Percentiles rank a stretch among this genome's conserved stretches.
Evolutionary conservation across 1,284 basidiomycete genomes (phyloP).

Genomic region (Tilletia walkeri): DNA sequence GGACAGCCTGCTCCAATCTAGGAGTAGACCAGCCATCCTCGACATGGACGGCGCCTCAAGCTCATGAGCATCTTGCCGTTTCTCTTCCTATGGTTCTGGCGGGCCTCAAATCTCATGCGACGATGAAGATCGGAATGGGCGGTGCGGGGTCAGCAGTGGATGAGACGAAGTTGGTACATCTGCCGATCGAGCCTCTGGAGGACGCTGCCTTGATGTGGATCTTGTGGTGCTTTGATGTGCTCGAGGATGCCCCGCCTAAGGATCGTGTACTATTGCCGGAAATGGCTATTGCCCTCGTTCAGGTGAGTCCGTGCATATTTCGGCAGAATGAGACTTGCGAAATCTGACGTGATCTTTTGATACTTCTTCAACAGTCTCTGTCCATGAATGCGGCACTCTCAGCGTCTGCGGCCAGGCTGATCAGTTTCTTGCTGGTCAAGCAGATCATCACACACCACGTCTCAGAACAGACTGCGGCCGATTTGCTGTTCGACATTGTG

Average conservation of each 20-base stretch:
- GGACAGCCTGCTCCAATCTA: background rate
- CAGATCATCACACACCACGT: conserved; percentile 14
- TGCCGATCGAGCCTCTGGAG: background rate
- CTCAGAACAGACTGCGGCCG: background rate
- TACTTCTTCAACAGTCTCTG: background rate
- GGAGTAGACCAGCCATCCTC: background rate
- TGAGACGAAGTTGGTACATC: background rate
- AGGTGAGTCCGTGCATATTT: background rate
- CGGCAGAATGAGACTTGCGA: background rate
- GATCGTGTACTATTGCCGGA: background rate
- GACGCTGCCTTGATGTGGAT: conserved; percentile 24
- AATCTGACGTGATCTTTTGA: background rate
- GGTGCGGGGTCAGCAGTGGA: conserved; percentile 16
- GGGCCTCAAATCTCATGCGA: conserved; percentile 27
- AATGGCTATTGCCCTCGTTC: background rate
- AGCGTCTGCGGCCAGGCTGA: conserved; percentile 9
- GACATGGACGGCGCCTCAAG: conserved; percentile 1
- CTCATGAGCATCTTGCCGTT: background rate
- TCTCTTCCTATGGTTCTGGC: conserved; percentile 30
- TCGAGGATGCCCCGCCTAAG: background rate
- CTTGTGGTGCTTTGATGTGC: conserved; percentile 26
- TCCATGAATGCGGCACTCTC: background rate
- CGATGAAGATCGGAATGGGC: conserved; percentile 26
- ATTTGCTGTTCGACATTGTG: conserved; percentile 10
- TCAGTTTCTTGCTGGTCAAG: conserved; percentile 15